Conservation (phyloP, 352 stramenopile species). For the Thalassiosira mediterranea region DNA sequence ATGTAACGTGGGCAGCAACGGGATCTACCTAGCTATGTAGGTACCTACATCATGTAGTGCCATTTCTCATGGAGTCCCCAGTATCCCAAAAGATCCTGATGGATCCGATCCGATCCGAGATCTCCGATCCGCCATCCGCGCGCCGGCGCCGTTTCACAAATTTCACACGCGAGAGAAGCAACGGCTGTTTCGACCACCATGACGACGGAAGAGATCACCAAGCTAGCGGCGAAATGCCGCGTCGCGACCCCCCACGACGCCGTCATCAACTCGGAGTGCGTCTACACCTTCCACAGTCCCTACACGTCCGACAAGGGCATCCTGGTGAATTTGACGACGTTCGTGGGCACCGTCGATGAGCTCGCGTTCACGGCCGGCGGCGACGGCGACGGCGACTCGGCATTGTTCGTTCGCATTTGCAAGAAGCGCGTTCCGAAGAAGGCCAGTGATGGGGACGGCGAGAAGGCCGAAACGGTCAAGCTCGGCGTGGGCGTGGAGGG, state of each 20-base stretch:
- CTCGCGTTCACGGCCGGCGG: slow-evolving; percentile 59
- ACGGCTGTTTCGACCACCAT: too few species aligned
- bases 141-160: too few species aligned
- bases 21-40: too few species aligned
- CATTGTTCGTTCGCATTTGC: slow-evolving; percentile 54
- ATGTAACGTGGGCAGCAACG: too few species aligned
- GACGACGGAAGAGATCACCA: slow-evolving; percentile 67
- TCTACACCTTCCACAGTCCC: slow-evolving; percentile 95
- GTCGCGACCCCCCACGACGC: slow-evolving; percentile 60
- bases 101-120: too few species aligned
- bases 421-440: slow-evolving; percentile 58
- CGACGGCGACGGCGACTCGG: slow-evolving; percentile 56
- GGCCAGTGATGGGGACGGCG: slow-evolving; percentile 13
- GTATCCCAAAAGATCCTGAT: too few species aligned
- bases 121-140: too few species aligned
- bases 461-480: slow-evolving; percentile 81
- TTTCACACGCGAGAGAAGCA: too few species aligned
- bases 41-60: too few species aligned
- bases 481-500: slow-evolving; percentile 95
- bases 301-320: slow-evolving; percentile 82
- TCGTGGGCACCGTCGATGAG: slow-evolving; percentile 90
- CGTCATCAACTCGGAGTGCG: slow-evolving; percentile 97
- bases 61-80: too few species aligned
- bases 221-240: slow-evolving; percentile 60
- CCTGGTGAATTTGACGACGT: slow-evolving; percentile 92